Base-by-base conservation (phyloP, 1,284 basidiomycete genomes). In the Leccinum pallidistipes region DNA sequence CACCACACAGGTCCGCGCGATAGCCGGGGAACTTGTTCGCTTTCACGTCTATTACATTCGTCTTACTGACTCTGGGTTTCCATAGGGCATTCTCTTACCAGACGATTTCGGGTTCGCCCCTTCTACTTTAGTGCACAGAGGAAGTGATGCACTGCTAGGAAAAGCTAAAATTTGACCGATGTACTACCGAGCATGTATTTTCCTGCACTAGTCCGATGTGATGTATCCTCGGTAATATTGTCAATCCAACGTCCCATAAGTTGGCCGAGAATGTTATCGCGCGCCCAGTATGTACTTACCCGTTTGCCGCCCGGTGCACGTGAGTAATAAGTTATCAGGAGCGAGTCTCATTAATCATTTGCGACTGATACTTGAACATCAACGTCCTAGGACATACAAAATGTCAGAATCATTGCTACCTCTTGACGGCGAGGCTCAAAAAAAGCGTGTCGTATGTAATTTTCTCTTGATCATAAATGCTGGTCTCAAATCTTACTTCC, bases 61-160 rank as follows among this genome's bases (percentile, higher is more conserved):
- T 36, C 18, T 53, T 60, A 58, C 57, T 66, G 61, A 65, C 59
- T 29, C 27, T 18, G 50, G 27, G 21, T 55, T 50, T 62, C 24
- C 21, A 55, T 31, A 93, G 91, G 83, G 81, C 34, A 82, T 92
- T 55, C 76, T 79, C 65, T 73, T 92, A 58, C 82, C 85, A 36
- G 86, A 88, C 4, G 86, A 90, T 60, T 92, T 93, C 70, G 91
- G 91, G 12, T 88, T 91, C 68, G 91, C 91, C 3, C 91, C 91
- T 0, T 93, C 91, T 5, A 93, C 91, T 11, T 75, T 93, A 29
- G 83, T 91, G 7, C 81, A 90, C 73, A 85, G 85, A 76, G 86
- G 86, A 34, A 74, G 71, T 59, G 77, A 79, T 11, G 76, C 74
- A 3, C 72, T 74, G 5, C 62, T 80, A 14, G 79, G 78, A 31